Conservation (phyloP, 108 stramenopile genomes). For the Conticribra guillardii region DNA sequence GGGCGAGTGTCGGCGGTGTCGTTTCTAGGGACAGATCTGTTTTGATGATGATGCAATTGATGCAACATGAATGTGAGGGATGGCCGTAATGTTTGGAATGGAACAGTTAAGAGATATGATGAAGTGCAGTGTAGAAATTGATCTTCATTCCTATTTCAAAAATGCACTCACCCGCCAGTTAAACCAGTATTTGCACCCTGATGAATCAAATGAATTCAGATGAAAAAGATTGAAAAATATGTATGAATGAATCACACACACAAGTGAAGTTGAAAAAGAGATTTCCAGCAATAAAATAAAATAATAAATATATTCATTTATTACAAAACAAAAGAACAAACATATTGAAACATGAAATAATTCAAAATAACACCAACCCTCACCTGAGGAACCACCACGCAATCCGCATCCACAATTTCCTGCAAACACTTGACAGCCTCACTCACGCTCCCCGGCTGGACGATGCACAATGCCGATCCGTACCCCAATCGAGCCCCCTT, state of each 20-base stretch:
- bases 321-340: no score
- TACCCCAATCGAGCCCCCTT: constrained; percentile 74
- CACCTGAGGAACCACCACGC: constrained; percentile 61
- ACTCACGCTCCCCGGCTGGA: constrained; percentile 63
- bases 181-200: constrained; percentile 84
- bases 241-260: no score
- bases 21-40: constrained; percentile 65
- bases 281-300: no score
- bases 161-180: constrained; percentile 76
- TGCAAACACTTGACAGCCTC: constrained; percentile 67
- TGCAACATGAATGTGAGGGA: not conserved
- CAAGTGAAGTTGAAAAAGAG: no score
- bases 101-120: not conserved
- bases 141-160: not conserved
- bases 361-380: no score
- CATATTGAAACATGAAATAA: no score
- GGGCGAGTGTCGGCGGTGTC: constrained; percentile 58
- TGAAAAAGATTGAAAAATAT: no score
- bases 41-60: not conserved
- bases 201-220: no score
- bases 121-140: not conserved
- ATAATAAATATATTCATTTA: no score
- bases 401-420: constrained; percentile 70
- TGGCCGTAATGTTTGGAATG: not conserved
- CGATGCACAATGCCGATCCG: constrained; percentile 66